Evolutionary conservation across 140 eudicot genomes (phyloP).

Genomic region (Ambrosia hybrid): DNA sequence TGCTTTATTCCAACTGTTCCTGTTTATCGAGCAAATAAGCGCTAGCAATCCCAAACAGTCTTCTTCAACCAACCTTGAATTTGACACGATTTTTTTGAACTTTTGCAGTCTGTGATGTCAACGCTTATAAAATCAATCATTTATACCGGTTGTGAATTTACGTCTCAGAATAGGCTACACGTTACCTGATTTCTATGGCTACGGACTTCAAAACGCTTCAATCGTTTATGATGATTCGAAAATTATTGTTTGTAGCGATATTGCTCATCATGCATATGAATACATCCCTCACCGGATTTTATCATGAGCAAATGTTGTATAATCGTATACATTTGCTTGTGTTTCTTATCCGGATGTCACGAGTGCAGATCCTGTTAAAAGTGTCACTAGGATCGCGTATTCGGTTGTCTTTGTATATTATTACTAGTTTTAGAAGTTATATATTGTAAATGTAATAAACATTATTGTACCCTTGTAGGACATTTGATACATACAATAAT

Average conservation of each 20-base stretch:
- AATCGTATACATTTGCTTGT: neutral
- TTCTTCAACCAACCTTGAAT: neutral
- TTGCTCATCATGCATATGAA: constrained; percentile 32
- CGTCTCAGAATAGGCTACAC: constrained; percentile 56
- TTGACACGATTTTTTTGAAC: neutral
- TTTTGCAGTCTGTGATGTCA: constrained; percentile 71
- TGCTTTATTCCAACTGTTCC: too few species aligned
- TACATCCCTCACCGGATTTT: constrained; percentile 23
- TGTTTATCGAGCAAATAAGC: too few species aligned
- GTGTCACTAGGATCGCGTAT: constrained; percentile 13
- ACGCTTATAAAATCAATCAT: constrained; percentile 47
- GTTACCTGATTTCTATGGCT: constrained; percentile 68
- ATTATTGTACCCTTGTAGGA: neutral
- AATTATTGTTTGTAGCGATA: constrained; percentile 62
- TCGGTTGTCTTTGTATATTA: constrained; percentile 16
- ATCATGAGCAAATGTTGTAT: constrained; percentile 16
- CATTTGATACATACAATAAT: neutral
- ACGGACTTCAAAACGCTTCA: constrained; percentile 61
- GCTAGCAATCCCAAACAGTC: neutral
- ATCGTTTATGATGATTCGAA: constrained; percentile 50
- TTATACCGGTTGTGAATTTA: constrained; percentile 62
- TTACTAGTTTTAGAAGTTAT: constrained; percentile 12
- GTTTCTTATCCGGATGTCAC: constrained; percentile 17
- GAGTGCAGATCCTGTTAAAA: constrained; percentile 1
- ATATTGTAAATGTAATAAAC: constrained; percentile 27